Conservation (phyloP, 2,329 filamentous ascomycete genomes). For the Talaromyces funiculosus region DNA sequence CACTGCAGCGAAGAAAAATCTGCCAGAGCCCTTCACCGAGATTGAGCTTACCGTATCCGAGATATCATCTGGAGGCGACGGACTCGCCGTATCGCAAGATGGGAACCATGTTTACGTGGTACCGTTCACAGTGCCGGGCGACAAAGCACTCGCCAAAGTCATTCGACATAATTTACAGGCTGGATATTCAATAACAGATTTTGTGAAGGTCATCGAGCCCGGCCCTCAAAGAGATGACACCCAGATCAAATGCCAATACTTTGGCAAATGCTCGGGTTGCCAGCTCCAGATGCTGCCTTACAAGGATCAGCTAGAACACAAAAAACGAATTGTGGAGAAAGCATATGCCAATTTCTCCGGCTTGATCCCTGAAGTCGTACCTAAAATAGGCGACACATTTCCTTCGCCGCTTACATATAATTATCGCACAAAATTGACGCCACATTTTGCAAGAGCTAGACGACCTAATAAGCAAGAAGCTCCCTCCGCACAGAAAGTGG, state of each 20-base stretch:
- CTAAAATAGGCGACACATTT: constrained; percentile 74
- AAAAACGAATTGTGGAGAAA: constrained; percentile 80
- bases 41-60: constrained; percentile 75
- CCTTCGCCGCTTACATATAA: constrained; percentile 85
- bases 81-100: constrained; percentile 66
- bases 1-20: constrained; percentile 17
- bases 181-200: constrained; percentile 72
- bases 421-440: constrained; percentile 94
- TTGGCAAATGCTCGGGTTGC: constrained; percentile 79
- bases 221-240: constrained; percentile 71
- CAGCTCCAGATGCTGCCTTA: constrained; percentile 98
- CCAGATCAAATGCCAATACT: constrained; percentile 78
- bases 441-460: constrained; percentile 81
- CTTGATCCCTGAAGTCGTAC: constrained; percentile 68
- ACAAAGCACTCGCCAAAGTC: constrained; percentile 71
- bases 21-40: constrained; percentile 66
- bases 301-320: constrained; percentile 74
- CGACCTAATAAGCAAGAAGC: constrained; percentile 45
- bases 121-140: constrained; percentile 82
- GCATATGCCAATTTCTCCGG: constrained; percentile 89
- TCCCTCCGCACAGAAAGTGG: constrained; percentile 16
- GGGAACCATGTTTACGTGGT: constrained; percentile 74
- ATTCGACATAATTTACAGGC: constrained; percentile 63
- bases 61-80: constrained; percentile 88
- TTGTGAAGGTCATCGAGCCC: constrained; percentile 68